A percentile compares a stretch with the other conserved stretches of the same genome.
Conservation (phyloP, 2,329 filamentous ascomycete genomes). For the Talaromyces sp. region DNA sequence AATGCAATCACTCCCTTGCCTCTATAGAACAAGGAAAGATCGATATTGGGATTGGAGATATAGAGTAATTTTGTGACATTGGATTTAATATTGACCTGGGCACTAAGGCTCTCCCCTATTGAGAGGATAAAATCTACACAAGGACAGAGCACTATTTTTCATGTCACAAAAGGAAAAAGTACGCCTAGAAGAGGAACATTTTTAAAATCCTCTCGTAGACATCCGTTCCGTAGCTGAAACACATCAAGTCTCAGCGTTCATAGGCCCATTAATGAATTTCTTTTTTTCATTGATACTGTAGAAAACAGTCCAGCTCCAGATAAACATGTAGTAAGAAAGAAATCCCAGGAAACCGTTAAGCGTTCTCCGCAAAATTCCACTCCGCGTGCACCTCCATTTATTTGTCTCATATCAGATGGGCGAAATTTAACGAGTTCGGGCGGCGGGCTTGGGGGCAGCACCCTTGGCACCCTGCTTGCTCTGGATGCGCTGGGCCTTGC, state of each 20-base stretch:
- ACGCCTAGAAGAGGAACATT: not conserved
- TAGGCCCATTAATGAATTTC: conserved; percentile 18
- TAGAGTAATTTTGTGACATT: not conserved
- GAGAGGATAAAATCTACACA: not conserved
- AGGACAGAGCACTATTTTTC: not conserved
- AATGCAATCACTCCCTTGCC: not conserved
- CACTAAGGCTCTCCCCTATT: not conserved
- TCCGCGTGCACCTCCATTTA: conserved; percentile 18
- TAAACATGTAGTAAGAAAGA: conserved; percentile 10
- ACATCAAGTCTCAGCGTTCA: conserved; percentile 16
- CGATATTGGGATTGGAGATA: not conserved
- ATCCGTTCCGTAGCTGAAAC: not conserved
- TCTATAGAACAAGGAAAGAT: not conserved
- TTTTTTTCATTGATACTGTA: conserved; percentile 12
- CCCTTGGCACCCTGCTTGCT: conserved; percentile 99
- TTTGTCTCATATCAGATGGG: not conserved
- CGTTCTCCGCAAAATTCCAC: conserved; percentile 14
- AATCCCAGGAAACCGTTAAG: conserved; percentile 5
- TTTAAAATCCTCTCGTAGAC: not conserved
- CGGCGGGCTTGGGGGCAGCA: conserved; percentile 75
- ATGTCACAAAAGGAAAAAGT: not conserved
- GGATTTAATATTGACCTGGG: not conserved
- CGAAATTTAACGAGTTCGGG: conserved; percentile 72
- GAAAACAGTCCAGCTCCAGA: conserved; percentile 14
- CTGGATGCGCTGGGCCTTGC: conserved; percentile 72